Conservation (phyloP, 2,329 filamentous ascomycete genomes). For the Orbilia brochopaga region DNA sequence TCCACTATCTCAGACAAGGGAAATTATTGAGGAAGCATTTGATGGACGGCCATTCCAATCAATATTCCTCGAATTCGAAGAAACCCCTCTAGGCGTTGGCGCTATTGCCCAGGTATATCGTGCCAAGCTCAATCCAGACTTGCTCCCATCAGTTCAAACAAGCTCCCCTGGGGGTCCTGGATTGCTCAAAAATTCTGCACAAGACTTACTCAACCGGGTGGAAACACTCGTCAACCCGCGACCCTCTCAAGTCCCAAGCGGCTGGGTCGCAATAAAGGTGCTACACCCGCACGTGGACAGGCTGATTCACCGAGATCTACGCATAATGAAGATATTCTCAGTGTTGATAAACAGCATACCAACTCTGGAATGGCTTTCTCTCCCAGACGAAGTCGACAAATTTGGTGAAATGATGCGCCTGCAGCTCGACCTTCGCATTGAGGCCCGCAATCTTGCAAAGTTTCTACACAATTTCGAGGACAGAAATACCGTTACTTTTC, state of each 20-base stretch:
- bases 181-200: slow-evolving; percentile 39
- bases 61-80: slow-evolving; percentile 95
- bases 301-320: slow-evolving; percentile 84
- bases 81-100: slow-evolving; percentile 86
- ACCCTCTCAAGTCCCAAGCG: slow-evolving; percentile 82
- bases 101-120: slow-evolving; percentile 98
- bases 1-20: slow-evolving; percentile 77
- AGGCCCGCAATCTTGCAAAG: slow-evolving; percentile 83
- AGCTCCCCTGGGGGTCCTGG: neutral
- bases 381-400: slow-evolving; percentile 90
- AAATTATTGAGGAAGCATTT: slow-evolving; percentile 81
- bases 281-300: slow-evolving; percentile 90
- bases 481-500: slow-evolving; percentile 93
- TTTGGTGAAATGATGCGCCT: slow-evolving; percentile 99
- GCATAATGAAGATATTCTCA: slow-evolving; percentile 94
- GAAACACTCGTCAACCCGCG: slow-evolving; percentile 85
- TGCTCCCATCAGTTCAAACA: slow-evolving; percentile 65
- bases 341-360: slow-evolving; percentile 81
- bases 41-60: slow-evolving; percentile 79
- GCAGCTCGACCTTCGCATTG: slow-evolving; percentile 94
- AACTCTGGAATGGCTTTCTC: slow-evolving; percentile 94
- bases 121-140: slow-evolving; percentile 81
- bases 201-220: slow-evolving; percentile 73
- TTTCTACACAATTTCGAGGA: slow-evolving; percentile 92
- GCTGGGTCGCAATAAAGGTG: slow-evolving; percentile 94